Conservation (phyloP, 1,284 basidiomycete genomes). For the Coriolopsis trogii region DNA sequence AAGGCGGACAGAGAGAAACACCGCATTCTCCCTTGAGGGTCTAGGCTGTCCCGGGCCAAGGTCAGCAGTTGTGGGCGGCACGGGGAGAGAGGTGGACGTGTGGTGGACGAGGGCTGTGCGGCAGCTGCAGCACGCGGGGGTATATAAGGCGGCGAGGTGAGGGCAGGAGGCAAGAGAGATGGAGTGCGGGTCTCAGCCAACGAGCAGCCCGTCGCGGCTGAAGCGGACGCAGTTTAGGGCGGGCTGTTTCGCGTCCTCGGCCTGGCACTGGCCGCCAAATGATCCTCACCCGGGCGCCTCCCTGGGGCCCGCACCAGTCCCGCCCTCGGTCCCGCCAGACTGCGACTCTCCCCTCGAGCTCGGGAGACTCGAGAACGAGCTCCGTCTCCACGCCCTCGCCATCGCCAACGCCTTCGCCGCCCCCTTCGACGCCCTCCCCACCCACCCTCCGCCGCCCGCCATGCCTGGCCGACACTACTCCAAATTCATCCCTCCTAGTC, state of each 20-base stretch:
- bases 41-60: not conserved
- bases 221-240: constrained; percentile 23
- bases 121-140: not conserved
- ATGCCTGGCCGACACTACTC: constrained; percentile 52
- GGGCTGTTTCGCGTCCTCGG: constrained; percentile 30
- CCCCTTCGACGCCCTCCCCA: constrained; percentile 2
- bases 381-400: constrained; percentile 11
- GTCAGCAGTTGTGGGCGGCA: not conserved
- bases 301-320: constrained; percentile 5
- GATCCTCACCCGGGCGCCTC: constrained; percentile 11
- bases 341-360: not conserved
- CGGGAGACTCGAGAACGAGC: not conserved
- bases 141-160: not conserved
- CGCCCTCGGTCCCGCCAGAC: not conserved
- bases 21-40: constrained; percentile 2
- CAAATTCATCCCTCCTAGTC: constrained; percentile 61
- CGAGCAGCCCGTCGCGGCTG: constrained; percentile 1
- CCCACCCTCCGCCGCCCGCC: not conserved
- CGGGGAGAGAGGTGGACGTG: not conserved
- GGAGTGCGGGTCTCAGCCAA: not conserved
- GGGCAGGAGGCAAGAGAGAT: not conserved
- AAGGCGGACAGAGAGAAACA: not conserved
- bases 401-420: not conserved
- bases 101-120: constrained; percentile 14
- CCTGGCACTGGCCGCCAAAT: constrained; percentile 12